Evolutionary conservation across 2,329 filamentous ascomycete genomes (phyloP), one percentile per base, ranked within the genome.

Genomic region (Claviceps monticola): DNA sequence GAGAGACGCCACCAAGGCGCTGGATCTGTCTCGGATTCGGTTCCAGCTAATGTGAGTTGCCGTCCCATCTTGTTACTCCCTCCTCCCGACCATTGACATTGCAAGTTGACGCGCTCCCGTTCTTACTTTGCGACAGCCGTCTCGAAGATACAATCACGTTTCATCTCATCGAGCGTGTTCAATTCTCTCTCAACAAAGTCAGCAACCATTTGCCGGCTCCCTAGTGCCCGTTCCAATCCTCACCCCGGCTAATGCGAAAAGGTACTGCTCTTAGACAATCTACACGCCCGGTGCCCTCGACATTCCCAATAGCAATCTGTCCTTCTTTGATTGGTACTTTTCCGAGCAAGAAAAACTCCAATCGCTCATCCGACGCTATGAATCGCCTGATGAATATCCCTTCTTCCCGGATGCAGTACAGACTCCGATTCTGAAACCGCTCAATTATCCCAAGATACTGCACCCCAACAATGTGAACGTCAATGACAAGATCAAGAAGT

Each of bases 91-190:
- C 29, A 34, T 34, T 0, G 29, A 34, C 29, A 49, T 6, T 38
- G 14, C 14, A 34, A 23, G 9, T n/a, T 48, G 4, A 38, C 17
- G 19, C 2, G 19, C 8, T 16, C 26, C 16, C 8, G 2, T 19
- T 42, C 17, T 42, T 48, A 7, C n/a, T 14, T 48, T 43, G 43
- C 42, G 37, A 43, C 62, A 98, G 93, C 63, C 93, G 93, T 19
- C 78, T 97, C 17, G 93, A 98, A 72, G 93, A 98, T 65, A 97
- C 91, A 55, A 97, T 98, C 64, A 95, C 88, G 58, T 96, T 95
- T 70, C 86, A 95, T 69, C 76, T 98, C 41, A 97, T 97, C 63
- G 93, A 98, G 71, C 84, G 93, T 42, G 91, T 91, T n/a, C 93
- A 98, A 68, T 98, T 97, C 68, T 88, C 91, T 4, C 78, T 94